Conservation (phyloP, 768 basidiomycete genomes). For the Pholiota conissans region DNA sequence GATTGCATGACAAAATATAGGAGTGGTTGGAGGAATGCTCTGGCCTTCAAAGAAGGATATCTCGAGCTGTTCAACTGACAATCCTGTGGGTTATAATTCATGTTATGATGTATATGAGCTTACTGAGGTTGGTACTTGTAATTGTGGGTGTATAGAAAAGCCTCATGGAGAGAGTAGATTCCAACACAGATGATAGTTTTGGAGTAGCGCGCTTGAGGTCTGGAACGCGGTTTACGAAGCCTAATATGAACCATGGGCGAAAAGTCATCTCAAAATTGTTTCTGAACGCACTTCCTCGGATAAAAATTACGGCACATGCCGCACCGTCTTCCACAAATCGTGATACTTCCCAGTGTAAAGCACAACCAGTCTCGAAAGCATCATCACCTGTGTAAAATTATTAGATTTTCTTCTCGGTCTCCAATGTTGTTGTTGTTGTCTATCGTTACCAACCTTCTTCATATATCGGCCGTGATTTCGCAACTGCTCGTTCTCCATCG, state of each 20-base stretch:
- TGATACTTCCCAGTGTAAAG: constrained; percentile 50
- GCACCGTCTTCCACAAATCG: constrained; percentile 38
- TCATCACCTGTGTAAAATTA: constrained; percentile 7
- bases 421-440: background rate
- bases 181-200: constrained; percentile 8
- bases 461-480: constrained; percentile 36
- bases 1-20: constrained; percentile 54
- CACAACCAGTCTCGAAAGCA: constrained; percentile 10
- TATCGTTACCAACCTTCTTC: constrained; percentile 35
- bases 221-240: background rate
- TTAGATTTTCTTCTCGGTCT: no score
- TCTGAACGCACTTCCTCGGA: constrained; percentile 38
- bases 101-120: constrained; percentile 5
- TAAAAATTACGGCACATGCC: constrained; percentile 45
- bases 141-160: constrained; percentile 41
- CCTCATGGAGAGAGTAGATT: constrained; percentile 39
- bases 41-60: constrained; percentile 28
- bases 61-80: constrained; percentile 22
- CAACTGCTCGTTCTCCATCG: constrained; percentile 39
- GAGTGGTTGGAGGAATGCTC: constrained; percentile 38
- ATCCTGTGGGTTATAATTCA: background rate
- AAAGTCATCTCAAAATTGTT: no score
- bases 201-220: constrained; percentile 8
- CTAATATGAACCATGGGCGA: constrained; percentile 1
- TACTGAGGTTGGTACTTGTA: constrained; percentile 25